Conservation (phyloP, 73 alveolate species). For the Tetrahymena malaccensis region DNA sequence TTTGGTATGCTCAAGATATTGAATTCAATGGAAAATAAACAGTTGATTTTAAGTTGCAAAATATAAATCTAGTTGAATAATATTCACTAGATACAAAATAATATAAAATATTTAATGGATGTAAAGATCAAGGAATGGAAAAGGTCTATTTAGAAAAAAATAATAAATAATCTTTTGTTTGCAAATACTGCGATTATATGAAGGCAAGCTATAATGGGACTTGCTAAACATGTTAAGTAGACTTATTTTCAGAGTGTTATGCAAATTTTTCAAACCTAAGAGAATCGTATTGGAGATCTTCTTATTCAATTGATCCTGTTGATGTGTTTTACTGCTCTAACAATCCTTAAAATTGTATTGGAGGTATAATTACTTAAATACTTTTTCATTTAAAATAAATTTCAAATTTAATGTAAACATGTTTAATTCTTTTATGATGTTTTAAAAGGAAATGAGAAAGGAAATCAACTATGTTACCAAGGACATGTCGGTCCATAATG, state of each 20-base stretch:
- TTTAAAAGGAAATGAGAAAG: not conserved
- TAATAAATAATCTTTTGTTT: not conserved
- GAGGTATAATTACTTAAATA: not conserved
- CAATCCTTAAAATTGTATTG: not conserved
- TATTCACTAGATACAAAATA: not conserved
- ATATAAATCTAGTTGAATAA: not conserved
- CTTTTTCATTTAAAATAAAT: too few species aligned
- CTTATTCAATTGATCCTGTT: not conserved
- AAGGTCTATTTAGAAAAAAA: not conserved
- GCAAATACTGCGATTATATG: not conserved
- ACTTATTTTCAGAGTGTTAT: not conserved
- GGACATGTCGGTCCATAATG: not conserved
- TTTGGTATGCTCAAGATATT: not conserved
- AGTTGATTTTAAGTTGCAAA: too few species aligned
- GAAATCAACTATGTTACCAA: not conserved
- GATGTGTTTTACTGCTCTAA: not conserved
- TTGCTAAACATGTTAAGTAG: not conserved
- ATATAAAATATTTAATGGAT: too few species aligned
- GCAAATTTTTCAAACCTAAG: not conserved
- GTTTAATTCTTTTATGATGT: too few species aligned
- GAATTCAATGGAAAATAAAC: not conserved
- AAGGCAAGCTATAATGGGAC: not conserved
- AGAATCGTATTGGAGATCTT: not conserved
- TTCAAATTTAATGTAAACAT: too few species aligned
- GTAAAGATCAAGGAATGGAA: not conserved